Percentiles rank a stretch among this genome's conserved stretches.
phyloP scores from a whole-genome alignment of 306 rosid species.

The Casuarina glauca region DNA sequence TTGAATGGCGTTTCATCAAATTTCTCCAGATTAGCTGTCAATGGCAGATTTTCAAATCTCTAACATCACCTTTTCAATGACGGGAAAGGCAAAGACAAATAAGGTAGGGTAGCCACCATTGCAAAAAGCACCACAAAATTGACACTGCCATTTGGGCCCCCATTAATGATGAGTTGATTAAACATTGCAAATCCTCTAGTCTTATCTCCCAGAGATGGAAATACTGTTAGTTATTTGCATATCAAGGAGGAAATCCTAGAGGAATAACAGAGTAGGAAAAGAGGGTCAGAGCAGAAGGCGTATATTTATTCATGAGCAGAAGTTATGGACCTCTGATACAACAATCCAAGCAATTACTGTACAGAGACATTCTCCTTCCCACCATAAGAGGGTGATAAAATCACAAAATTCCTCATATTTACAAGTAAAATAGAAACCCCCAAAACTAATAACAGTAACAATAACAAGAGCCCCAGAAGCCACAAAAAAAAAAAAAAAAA shows the following conservation, averaged over 20 bases:
- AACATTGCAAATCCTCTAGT: too few species aligned
- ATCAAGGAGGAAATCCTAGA: background rate
- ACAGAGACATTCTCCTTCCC: conserved; percentile 52
- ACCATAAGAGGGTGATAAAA: conserved; percentile 40
- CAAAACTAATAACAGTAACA: conserved; percentile 33
- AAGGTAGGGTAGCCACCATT: background rate
- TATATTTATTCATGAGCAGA: conserved; percentile 56
- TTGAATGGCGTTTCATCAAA: background rate
- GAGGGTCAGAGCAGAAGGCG: conserved; percentile 24
- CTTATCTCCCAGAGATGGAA: background rate
- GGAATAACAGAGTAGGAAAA: too few species aligned
- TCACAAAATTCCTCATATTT: conserved; percentile 73
- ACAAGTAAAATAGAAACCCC: conserved; percentile 53
- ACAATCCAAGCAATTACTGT: conserved; percentile 69
- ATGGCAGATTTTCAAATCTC: background rate
- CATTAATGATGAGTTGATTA: background rate
- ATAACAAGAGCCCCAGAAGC: conserved; percentile 40
- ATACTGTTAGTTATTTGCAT: background rate
- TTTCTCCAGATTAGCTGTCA: background rate
- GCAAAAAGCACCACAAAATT: background rate
- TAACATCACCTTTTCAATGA: background rate
- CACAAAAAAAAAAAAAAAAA: conserved; percentile 32
- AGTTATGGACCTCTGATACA: conserved; percentile 49
- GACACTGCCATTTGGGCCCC: background rate
- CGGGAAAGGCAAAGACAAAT: background rate